A percentile compares a stretch with the other conserved stretches of the same genome.
These are phyloP conservation scores for Leishmania mexicana DNA, from an alignment of 208 protist species.

Conservation along the genomic window DNA sequence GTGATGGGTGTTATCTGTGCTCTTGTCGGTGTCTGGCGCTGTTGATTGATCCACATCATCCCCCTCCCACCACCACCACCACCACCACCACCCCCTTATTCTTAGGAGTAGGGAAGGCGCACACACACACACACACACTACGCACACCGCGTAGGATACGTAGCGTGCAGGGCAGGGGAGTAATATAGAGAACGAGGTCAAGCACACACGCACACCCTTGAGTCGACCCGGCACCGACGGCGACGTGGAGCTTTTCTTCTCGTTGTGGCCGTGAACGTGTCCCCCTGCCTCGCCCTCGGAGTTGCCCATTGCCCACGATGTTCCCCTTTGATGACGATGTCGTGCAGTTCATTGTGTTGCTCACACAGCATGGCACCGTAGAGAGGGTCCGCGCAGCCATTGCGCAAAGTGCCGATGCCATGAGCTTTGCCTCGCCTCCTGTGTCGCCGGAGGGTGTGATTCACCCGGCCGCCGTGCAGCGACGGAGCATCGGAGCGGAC, in stretches of 20 bases:
- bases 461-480: background rate
- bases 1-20: too few relatives aligned
- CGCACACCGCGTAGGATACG: background rate
- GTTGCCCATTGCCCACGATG: background rate
- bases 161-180: background rate
- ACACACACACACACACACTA: background rate
- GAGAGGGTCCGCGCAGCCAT: slow-evolving; percentile 64
- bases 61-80: background rate
- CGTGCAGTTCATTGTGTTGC: slow-evolving; percentile 49
- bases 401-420: slow-evolving; percentile 24
- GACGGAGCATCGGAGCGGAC: background rate
- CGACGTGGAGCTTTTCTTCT: background rate
- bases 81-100: background rate
- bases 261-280: too few relatives aligned
- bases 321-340: slow-evolving; percentile 59
- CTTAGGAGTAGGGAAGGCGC: background rate
- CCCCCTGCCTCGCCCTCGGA: background rate
- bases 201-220: background rate
- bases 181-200: too few relatives aligned
- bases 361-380: slow-evolving; percentile 54
- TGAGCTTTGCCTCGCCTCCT: slow-evolving; percentile 23
- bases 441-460: background rate
- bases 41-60: background rate
- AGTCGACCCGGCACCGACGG: background rate
- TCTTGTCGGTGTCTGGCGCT: background rate